Base-by-base conservation (phyloP, 2,329 filamentous ascomycete genomes). In the Penicillium sp. region DNA sequence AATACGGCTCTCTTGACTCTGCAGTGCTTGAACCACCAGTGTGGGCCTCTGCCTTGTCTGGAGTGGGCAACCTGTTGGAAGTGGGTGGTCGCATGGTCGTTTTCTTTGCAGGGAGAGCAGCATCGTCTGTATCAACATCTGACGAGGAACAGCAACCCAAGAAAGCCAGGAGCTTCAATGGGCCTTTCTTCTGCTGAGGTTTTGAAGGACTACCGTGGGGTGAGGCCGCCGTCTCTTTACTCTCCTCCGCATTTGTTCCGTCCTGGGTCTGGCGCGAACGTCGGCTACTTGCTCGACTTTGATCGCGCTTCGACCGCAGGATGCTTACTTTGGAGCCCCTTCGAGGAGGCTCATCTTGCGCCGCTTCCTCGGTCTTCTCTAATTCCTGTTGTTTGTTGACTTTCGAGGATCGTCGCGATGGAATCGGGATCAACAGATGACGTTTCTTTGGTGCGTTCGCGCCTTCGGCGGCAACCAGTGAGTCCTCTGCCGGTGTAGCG, bases 291-390 rank as follows among this genome's bases (percentile, higher is more conserved):
- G 83, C 84, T 58, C 83, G 80, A 74, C 86, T 90, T 64, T 84
- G 84, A 74, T 88, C 88, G 66, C 84, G 79, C 65, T 82, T 81
- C 61, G 81, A 78, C 58, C 81, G 84, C 51, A 84, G 74, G 64
- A 86, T 84, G 73, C 85, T 89, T 61, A 79, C 84, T 72, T 84
- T 87, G 45, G 87, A 89, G 61, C 81, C 79, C 55, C 81, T 81
- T 62, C 82, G 81, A 63, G 85, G 83, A 26, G 68, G 65, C 42
- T 69, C 70, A 56, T 73, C 68, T 27, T 67, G 62, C 34, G 62
- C 55, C 30, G 61, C 55, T 35, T 74, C 71, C 46, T 68, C 68
- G 10, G 67, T 61, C 44, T 63, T 67, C n/a, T 71, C 68, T n/a
- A 67, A 56, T 1, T 61, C 63, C 35, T 69, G 66, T 51, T 70